Evolutionary conservation across 352 stramenopile species (phyloP), one percentile per base, ranked within the genome.

Genomic region (Pythium rhizo-oryzae): DNA sequence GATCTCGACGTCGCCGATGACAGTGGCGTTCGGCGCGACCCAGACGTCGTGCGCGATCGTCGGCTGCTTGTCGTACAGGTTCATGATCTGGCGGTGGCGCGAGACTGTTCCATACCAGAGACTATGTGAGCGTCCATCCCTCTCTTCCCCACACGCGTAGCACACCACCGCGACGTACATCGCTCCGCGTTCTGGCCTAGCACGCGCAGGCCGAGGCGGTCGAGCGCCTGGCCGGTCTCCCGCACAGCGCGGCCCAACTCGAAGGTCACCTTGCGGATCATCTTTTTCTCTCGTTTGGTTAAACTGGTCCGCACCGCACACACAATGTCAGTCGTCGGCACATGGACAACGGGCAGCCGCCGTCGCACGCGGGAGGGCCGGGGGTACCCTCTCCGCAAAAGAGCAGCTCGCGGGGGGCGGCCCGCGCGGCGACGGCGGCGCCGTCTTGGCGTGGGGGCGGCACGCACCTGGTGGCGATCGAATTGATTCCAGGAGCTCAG

Each of bases 1-100:
- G 64, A 99, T 92, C 74, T 98, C 90, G 44, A 99, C 97, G 72
- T 97, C 95, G 53, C 97, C 97, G 66, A 99, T 96, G 52, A 99
- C 83, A 5, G 96, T 98, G n/a, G 95, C 92, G 78, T 97, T 99
- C 12, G 97, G 97, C 35, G 97, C 97, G n/a, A 99, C 83, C 80
- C 94, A 99, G 41, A 97, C 91, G 59, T 94, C 87, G 71, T 96
- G 87, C 39, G 97, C 91, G 65, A 97, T 90, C 64, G 84, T 75
- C n/a, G 92, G 80, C 30, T 90, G 88, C 85, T 97, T 98, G 74
- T 97, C 85, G 79, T 97, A 96, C 63, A 98, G 70, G 62, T 91
- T 91, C 87, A 98, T 97, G 37, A 98, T 73, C 70, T 92, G 88
- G 68, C 94, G 89, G 84, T 98, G 94, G 71, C 94, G 90, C 50